Evolutionary conservation across 306 rosid genomes (phyloP).

Genomic region (Prinsepia uniflora): DNA sequence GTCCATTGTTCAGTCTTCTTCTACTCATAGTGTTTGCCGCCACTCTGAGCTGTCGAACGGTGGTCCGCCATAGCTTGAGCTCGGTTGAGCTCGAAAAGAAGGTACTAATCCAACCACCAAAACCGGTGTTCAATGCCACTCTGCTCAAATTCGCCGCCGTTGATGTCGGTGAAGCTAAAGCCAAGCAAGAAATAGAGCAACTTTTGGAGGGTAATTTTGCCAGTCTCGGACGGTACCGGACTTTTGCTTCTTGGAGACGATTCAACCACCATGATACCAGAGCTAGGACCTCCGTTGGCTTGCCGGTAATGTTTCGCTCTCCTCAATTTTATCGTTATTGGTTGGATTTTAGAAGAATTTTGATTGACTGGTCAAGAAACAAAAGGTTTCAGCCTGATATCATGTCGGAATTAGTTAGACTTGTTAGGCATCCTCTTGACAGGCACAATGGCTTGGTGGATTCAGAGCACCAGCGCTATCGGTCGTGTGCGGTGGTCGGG

Average conservation of each 20-base stretch:
- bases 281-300: conserved; percentile 30
- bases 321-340: conserved; percentile 78
- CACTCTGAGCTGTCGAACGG: conserved; percentile 53
- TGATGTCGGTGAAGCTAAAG: conserved; percentile 51
- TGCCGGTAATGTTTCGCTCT: conserved; percentile 51
- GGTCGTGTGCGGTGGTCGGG: conserved; percentile 86
- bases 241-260: conserved; percentile 69
- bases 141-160: conserved; percentile 61
- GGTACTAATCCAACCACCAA: conserved; percentile 24
- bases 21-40: conserved; percentile 50
- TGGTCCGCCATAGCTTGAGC: conserved; percentile 39
- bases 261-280: conserved; percentile 50
- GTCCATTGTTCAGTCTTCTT: conserved; percentile 57
- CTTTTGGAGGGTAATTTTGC: conserved; percentile 73
- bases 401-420: conserved; percentile 54
- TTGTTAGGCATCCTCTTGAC: conserved; percentile 52
- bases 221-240: conserved; percentile 57
- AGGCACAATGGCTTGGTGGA: conserved; percentile 25
- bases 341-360: conserved; percentile 64
- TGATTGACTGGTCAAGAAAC: conserved; percentile 64
- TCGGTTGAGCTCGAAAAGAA: conserved; percentile 47
- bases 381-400: conserved; percentile 54
- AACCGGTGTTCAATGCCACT: conserved; percentile 54
- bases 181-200: conserved; percentile 59
- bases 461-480: conserved; percentile 32